phyloP scores from a whole-genome alignment of 2,329 filamentous ascomycete genomes.

The Pyrenochaeta sp. region DNA sequence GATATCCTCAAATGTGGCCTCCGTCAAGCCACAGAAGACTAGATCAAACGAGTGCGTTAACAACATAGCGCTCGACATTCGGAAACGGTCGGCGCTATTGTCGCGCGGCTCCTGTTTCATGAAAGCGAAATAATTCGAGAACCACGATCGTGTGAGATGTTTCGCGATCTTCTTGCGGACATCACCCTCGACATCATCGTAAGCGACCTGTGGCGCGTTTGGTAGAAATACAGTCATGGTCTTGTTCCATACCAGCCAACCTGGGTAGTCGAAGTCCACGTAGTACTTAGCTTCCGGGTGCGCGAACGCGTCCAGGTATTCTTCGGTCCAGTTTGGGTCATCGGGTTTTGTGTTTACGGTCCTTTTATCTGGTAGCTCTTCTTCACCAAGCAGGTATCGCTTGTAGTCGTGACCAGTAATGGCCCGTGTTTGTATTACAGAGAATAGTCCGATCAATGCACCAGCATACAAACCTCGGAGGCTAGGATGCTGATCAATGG shows the following conservation, averaged over 20 bases:
- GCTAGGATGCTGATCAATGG: constrained; percentile 89
- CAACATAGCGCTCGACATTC: constrained; percentile 86
- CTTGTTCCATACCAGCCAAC: constrained; percentile 96
- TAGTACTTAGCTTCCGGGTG: constrained; percentile 84
- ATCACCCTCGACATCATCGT: constrained; percentile 80
- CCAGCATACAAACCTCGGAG: constrained; percentile 82
- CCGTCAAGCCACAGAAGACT: constrained; percentile 80
- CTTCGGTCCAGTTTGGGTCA: constrained; percentile 79
- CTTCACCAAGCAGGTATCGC: constrained; percentile 83
- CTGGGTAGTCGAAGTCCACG: constrained; percentile 89
- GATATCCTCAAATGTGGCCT: constrained; percentile 85
- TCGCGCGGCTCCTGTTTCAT: constrained; percentile 97
- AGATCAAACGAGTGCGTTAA: constrained; percentile 91
- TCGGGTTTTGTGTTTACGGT: constrained; percentile 73
- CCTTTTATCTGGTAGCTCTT: constrained; percentile 79
- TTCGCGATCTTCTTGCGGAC: constrained; percentile 82
- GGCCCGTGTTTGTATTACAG: constrained; percentile 85
- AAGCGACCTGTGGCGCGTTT: constrained; percentile 74
- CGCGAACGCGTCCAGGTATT: constrained; percentile 80
- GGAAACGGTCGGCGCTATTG: constrained; percentile 80
- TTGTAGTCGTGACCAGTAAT: constrained; percentile 86
- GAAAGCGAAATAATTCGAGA: constrained; percentile 86
- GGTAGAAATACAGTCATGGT: constrained; percentile 81
- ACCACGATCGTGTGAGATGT: constrained; percentile 83
- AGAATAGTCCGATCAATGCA: constrained; percentile 78